Percentiles rank a stretch among this genome's conserved stretches.
Conservation (phyloP, 306 rosid species). For the Vachellia pachyceras region DNA sequence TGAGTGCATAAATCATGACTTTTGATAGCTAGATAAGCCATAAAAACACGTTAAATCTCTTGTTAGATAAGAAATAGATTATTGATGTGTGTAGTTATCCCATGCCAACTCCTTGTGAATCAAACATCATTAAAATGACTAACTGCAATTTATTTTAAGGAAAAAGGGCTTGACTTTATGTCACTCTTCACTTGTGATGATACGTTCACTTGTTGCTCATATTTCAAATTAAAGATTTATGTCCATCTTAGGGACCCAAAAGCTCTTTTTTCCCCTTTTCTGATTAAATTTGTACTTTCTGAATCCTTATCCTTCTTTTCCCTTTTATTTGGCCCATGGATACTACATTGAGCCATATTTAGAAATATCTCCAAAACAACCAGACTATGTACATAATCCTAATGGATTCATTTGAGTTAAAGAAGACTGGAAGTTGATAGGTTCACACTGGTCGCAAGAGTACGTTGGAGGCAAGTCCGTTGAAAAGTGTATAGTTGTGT, state of each 20-base stretch:
- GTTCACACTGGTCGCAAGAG: not conserved
- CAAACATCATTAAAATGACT: constrained; percentile 19
- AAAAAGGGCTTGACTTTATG: constrained; percentile 36
- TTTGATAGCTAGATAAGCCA: too few relatives aligned
- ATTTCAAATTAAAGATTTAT: constrained; percentile 42
- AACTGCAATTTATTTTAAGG: constrained; percentile 16
- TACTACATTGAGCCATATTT: constrained; percentile 30
- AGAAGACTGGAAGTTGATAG: not conserved
- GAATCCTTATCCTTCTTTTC: constrained; percentile 37
- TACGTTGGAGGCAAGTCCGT: too few relatives aligned
- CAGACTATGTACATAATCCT: not conserved
- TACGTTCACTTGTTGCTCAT: constrained; percentile 29
- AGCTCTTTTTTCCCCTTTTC: not conserved
- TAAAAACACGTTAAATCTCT: too few relatives aligned
- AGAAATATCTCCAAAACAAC: constrained; percentile 28
- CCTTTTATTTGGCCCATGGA: constrained; percentile 38
- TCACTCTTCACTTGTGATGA: constrained; percentile 29
- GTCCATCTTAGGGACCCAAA: constrained; percentile 36
- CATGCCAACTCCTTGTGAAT: constrained; percentile 5
- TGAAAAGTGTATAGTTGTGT: too few relatives aligned
- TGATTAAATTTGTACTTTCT: constrained; percentile 20
- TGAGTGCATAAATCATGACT: constrained; percentile 37
- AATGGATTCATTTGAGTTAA: constrained; percentile 31
- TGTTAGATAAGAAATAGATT: constrained; percentile 36
- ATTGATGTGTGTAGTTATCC: constrained; percentile 7